phyloP scores from a whole-genome alignment of 176 grass and related monocot species.

The Avena eriantha region DNA sequence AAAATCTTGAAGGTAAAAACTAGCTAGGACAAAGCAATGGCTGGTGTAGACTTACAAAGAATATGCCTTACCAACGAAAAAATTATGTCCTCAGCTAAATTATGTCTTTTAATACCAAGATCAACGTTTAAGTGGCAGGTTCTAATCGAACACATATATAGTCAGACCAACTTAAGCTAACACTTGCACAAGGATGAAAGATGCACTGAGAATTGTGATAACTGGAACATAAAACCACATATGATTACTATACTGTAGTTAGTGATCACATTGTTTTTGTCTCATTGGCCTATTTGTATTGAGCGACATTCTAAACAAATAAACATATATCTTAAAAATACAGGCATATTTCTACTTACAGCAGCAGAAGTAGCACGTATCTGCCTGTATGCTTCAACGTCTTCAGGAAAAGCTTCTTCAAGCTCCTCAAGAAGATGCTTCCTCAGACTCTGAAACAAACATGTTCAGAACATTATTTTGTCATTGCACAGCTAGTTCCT shows the following conservation, averaged over 20 bases:
- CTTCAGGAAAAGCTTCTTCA: constrained; percentile 91
- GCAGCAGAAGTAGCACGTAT: constrained; percentile 82
- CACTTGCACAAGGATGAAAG: background rate
- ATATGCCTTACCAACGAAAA: too few relatives aligned
- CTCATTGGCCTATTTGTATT: background rate
- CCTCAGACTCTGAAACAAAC: constrained; percentile 69
- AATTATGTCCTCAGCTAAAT: constrained; percentile 7
- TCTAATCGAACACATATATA: background rate
- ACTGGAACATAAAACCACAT: background rate
- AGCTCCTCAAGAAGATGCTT: constrained; percentile 90
- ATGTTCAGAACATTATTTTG: constrained; percentile 10
- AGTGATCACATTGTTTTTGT: background rate
- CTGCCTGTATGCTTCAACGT: constrained; percentile 78
- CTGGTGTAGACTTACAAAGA: background rate
- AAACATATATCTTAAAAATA: background rate
- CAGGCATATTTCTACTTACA: constrained; percentile 64
- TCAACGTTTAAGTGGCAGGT: background rate
- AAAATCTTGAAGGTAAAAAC: background rate
- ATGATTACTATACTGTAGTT: background rate
- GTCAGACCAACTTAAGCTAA: background rate
- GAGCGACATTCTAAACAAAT: background rate
- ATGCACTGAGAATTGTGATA: constrained; percentile 4
- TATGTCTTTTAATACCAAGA: background rate
- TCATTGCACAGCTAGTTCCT: background rate
- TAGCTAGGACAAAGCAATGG: background rate